These are phyloP conservation scores for Alloascoidea hylecoeti DNA, from an alignment of 805 yeast genomes.

Conservation along the genomic window DNA sequence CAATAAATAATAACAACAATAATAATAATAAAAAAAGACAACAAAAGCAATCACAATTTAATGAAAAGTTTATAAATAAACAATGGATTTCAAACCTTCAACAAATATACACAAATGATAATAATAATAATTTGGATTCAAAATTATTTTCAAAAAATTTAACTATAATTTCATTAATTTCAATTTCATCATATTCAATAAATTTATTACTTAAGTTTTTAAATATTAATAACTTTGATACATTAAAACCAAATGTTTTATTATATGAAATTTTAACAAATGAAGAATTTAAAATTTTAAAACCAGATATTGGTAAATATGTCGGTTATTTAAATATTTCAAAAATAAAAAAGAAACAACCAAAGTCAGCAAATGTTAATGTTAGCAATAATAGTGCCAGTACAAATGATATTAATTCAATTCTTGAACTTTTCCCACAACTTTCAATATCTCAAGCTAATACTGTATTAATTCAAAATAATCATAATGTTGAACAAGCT, in stretches of 20 bases:
- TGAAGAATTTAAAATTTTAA: conserved; percentile 3
- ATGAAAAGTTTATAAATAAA: not conserved
- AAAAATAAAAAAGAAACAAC: conserved; percentile 8
- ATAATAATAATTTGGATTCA: not conserved
- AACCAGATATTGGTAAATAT: conserved; percentile 21
- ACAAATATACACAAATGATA: not conserved
- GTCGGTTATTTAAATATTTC: conserved; percentile 25
- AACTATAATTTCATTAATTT: not conserved
- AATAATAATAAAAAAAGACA: not conserved
- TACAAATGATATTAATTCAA: conserved; percentile 23
- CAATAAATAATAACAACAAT: not conserved
- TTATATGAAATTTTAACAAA: not conserved
- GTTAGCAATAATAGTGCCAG: not conserved
- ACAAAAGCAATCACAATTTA: not conserved
- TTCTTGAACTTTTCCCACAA: conserved; percentile 44
- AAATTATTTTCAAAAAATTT: not conserved
- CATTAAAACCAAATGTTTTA: not conserved
- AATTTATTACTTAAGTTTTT: not conserved
- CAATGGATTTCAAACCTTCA: not conserved
- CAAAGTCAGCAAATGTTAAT: not conserved
- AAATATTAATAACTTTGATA: not conserved
- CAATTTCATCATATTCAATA: not conserved
- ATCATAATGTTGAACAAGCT: conserved; percentile 35
- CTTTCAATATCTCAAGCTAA: conserved; percentile 29
- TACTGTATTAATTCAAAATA: conserved; percentile 28